Percentiles rank a stretch among this genome's conserved stretches.
These are phyloP conservation scores for Botryosphaeria dothidea DNA, from an alignment of 2,329 filamentous ascomycete genomes.

Conservation along the genomic window DNA sequence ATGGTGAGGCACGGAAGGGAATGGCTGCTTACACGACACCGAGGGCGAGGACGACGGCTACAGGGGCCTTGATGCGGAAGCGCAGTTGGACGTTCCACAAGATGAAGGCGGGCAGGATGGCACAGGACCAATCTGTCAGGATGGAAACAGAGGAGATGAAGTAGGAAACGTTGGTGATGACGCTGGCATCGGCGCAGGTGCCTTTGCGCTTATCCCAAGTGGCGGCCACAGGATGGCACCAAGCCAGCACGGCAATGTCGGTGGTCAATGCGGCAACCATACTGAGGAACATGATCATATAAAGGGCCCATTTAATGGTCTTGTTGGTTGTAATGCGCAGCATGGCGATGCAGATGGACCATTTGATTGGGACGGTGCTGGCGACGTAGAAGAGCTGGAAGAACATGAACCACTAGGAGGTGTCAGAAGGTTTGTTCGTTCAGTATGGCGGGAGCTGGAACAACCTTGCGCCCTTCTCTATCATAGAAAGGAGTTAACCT, in stretches of 20 bases:
- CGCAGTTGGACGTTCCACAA: slow-evolving; percentile 47
- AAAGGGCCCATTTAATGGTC: background rate
- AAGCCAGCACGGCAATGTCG: slow-evolving; percentile 1
- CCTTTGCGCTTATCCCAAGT: slow-evolving; percentile 15
- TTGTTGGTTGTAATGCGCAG: background rate
- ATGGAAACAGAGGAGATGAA: slow-evolving; percentile 38
- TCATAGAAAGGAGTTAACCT: too few species aligned
- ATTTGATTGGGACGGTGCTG: slow-evolving; percentile 4
- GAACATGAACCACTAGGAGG: background rate
- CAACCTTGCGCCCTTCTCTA: too few species aligned
- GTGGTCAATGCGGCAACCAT: background rate
- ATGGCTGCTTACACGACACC: slow-evolving; percentile 41
- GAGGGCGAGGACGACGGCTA: slow-evolving; percentile 46
- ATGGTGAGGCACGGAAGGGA: background rate
- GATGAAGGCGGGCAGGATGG: slow-evolving; percentile 36
- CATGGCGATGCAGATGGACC: background rate
- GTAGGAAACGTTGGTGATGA: slow-evolving; percentile 34
- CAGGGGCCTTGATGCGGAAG: slow-evolving; percentile 45
- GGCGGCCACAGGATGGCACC: slow-evolving; percentile 18
- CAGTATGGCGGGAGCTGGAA: too few species aligned
- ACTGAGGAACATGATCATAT: background rate
- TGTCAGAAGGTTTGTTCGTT: background rate
- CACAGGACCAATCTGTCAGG: slow-evolving; percentile 31
- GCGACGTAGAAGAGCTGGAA: background rate
- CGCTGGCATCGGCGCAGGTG: background rate